A percentile compares a stretch with the other conserved stretches of the same genome.
Evolutionary conservation across 2,329 filamentous ascomycete species (phyloP).

Genomic region (Fusarium tjaetaba): DNA sequence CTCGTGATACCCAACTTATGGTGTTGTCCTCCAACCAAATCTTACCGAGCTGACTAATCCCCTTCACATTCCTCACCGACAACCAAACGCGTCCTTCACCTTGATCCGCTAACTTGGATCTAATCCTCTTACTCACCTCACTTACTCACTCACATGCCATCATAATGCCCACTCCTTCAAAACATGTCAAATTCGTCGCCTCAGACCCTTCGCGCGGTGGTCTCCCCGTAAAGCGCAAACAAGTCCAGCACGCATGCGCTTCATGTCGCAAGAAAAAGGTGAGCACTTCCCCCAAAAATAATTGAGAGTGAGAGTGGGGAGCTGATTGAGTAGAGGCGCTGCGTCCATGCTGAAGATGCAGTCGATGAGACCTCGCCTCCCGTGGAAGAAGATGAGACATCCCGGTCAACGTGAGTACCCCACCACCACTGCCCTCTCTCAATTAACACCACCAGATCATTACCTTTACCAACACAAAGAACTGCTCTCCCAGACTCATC

Average conservation of each 20-base stretch:
- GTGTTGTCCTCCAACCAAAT: not conserved
- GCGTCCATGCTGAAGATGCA: constrained; percentile 53
- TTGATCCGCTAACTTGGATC: not conserved
- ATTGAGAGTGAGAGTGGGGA: not conserved
- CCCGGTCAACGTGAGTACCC: constrained; percentile 46
- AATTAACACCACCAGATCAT: constrained; percentile 21
- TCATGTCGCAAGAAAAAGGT: constrained; percentile 66
- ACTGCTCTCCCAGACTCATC: constrained; percentile 2
- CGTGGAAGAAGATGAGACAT: constrained; percentile 36
- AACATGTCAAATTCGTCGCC: constrained; percentile 65
- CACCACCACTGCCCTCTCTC: too few species aligned
- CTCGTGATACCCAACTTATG: not conserved
- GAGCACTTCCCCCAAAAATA: not conserved
- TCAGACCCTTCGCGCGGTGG: constrained; percentile 61
- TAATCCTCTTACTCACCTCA: not conserved
- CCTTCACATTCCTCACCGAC: constrained; percentile 17
- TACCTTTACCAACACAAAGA: constrained; percentile 8
- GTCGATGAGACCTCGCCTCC: constrained; percentile 41
- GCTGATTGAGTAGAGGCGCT: constrained; percentile 52
- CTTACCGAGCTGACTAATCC: constrained; percentile 32
- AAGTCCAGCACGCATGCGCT: constrained; percentile 67
- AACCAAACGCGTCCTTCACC: constrained; percentile 2
- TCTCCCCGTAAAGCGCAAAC: constrained; percentile 67
- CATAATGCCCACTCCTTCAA: constrained; percentile 30
- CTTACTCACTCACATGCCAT: too few species aligned